Evolutionary conservation across 352 stramenopile species (phyloP), one percentile per base, ranked within the genome.

Genomic region (Aphanomyces euteiches): DNA sequence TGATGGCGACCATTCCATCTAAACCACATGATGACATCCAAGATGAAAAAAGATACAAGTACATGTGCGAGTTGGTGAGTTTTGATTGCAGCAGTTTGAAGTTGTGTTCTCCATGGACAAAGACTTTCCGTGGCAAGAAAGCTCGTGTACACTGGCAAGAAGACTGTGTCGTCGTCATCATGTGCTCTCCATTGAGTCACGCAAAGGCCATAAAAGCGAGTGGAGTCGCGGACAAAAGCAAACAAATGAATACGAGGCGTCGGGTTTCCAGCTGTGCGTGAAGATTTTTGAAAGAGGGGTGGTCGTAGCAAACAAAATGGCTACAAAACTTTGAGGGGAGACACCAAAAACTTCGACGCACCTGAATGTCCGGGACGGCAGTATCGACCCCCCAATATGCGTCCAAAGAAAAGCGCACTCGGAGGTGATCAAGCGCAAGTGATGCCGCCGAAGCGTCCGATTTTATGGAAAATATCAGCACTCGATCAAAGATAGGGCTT

Each of bases 101-200:
- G 43, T 12, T 8, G 19, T 17, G 50, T 21, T 13, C 7, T 17
- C 50, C 8, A 37, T 7, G 50, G 64, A 45, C 64, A 70, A 1
- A 63, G 53, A 21, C 47, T 63, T 7, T 28, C n/a, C 4, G n/a
- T 36, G n/a, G 64, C n/a, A 34, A 70, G 64, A 19, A 70, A 39
- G 17, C 43, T 37, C 17, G 64, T 70, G 40, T 21, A 63, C 2
- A 36, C 48, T 0, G 64, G 64, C 6, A 70, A 50, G 40, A 47
- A 70, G 3, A 61, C 39, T 15, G 40, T 54, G 8, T 59, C 47
- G 54, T 41, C 43, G 38, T n/a, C 3, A 0, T n/a, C 17, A 36
- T 34, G 19, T 5, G 19, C 1, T 7, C 19, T 40, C 63, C 64
- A 70, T 4, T 54, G 53, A 10, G 47, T 61, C 5, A 70, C 36